Evolutionary conservation across 1,139 yeast species (phyloP).

Genomic region (Hanseniaspora sp.): DNA sequence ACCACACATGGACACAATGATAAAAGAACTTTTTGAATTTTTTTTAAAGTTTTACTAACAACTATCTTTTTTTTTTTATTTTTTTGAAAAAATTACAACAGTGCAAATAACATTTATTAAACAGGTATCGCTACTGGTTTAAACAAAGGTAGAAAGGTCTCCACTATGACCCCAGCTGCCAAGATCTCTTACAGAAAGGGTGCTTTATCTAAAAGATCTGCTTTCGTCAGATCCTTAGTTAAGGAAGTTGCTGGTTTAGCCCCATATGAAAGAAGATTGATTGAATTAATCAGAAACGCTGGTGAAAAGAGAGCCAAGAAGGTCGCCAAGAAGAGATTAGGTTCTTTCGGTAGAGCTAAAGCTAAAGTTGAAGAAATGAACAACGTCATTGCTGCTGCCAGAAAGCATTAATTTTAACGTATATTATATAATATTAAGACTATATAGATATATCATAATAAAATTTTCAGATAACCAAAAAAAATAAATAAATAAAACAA

Average conservation of each 20-base stretch:
- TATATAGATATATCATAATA: constrained; percentile 13
- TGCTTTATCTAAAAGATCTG: constrained; percentile 89
- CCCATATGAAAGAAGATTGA: constrained; percentile 99
- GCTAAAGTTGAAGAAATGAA: constrained; percentile 98
- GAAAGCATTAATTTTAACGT: constrained; percentile 48
- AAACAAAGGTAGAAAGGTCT: constrained; percentile 98
- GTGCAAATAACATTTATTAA: not conserved
- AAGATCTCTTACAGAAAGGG: constrained; percentile 97
- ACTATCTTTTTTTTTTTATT: not conserved
- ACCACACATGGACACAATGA: not conserved
- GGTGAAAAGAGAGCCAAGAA: constrained; percentile 99
- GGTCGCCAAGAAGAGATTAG: constrained; percentile 99
- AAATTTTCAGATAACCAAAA: constrained; percentile 13
- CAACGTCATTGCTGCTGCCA: constrained; percentile 92
- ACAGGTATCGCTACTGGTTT: constrained; percentile 94
- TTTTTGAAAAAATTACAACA: not conserved
- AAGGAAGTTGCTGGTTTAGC: constrained; percentile 98
- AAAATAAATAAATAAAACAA: not conserved
- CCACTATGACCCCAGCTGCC: constrained; percentile 85
- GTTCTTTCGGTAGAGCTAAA: constrained; percentile 99
- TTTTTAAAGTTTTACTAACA: constrained; percentile 14
- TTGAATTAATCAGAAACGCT: constrained; percentile 98
- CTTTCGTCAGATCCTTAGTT: constrained; percentile 88
- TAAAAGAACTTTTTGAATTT: not conserved
- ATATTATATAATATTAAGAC: constrained; percentile 8